Percentiles rank a stretch among this genome's conserved stretches.
Evolutionary conservation across 768 basidiomycete species (phyloP).

Genomic region (Leucogyrophana mollusca): DNA sequence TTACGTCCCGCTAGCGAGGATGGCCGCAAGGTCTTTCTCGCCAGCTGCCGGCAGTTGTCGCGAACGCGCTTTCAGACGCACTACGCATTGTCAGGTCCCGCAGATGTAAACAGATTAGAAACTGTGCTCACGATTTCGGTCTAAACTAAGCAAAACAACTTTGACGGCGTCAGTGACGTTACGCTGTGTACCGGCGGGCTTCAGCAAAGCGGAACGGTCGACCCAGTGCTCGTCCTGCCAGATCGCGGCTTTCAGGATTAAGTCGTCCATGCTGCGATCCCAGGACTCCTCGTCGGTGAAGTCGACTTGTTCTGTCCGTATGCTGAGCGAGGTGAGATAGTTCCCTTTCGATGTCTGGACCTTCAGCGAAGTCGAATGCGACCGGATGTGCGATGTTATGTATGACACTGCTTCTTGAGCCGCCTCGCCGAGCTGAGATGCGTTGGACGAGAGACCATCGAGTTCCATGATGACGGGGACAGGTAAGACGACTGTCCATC

Average conservation of each 20-base stretch:
- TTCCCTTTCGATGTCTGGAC: slow-evolving; percentile 95
- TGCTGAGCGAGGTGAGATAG: slow-evolving; percentile 78
- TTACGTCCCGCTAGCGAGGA: slow-evolving; percentile 47
- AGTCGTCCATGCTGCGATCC: slow-evolving; percentile 90
- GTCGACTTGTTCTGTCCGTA: slow-evolving; percentile 84
- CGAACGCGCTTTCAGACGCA: slow-evolving; percentile 88
- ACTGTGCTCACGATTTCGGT: slow-evolving; percentile 77
- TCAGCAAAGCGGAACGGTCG: slow-evolving; percentile 76
- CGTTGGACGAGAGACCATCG: slow-evolving; percentile 78
- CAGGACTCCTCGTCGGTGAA: slow-evolving; percentile 48
- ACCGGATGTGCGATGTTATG: slow-evolving; percentile 71
- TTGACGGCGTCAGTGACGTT: slow-evolving; percentile 58
- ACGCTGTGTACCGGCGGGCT: slow-evolving; percentile 27
- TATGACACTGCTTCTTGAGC: slow-evolving; percentile 75
- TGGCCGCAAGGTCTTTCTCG: slow-evolving; percentile 79
- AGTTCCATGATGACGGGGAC: slow-evolving; percentile 96
- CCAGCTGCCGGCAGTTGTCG: slow-evolving; percentile 82
- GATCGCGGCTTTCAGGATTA: slow-evolving; percentile 87
- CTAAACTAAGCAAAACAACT: slow-evolving; percentile 87
- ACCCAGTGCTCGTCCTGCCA: slow-evolving; percentile 95
- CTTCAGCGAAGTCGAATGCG: slow-evolving; percentile 78
- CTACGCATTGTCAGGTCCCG: too few relatives aligned
- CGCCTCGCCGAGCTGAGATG: slow-evolving; percentile 66
- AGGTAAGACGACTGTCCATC: slow-evolving; percentile 89
- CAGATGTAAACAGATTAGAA: slow-evolving; percentile 8